Base-by-base conservation (phyloP, 768 basidiomycete species). In the Vararia minispora region DNA sequence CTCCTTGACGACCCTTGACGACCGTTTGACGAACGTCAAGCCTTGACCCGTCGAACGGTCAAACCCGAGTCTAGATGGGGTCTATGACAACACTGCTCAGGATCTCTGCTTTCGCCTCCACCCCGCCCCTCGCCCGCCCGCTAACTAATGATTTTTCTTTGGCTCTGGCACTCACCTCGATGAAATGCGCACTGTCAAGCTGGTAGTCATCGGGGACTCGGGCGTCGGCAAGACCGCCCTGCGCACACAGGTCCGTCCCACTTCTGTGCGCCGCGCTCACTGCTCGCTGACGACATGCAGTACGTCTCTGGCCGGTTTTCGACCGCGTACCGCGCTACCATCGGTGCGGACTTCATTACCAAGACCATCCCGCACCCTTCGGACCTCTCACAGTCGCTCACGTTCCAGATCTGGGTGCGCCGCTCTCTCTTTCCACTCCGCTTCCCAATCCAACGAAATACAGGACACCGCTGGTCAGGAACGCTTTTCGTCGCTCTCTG, bases 381-480 rank as follows among this genome's bases (percentile, higher is more conserved):
- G 4, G 60, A 64, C 12, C 62, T 68, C 11, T 70, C 63, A 5
- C 71, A 83, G 47, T 57, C 63, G 1, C 68, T 89, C 7, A 72
- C 72, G 7, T 60, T 90, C 41, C 80, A 85, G 56, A 83, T 76
- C 26, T 78, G 75, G 75, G 74, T 72, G 49, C 42, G 57, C 14
- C 26, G 7, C 20, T 41, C 12, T 44, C 14, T 33, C 6, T 11
- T 11, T 27, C 21, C 29, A 11, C 14, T 20, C 28, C 33, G 4
- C 42, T 13, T 31, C 18, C 28, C 35, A 17, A 3, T 35, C 42
- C 34, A 20, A 37, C 26, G 18, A 21, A 7, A 31, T 23, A 16
- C 47, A 86, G 79, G 86, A 89, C 52, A 88, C 84, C 0, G 83
- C 85, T 1, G 87, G 88, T 2, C 88, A 91, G 55, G 87, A 91